A percentile compares a stretch with the other conserved stretches of the same genome.
phyloP scores from a whole-genome alignment of 176 grass and related monocot genomes.

The Poa annua region DNA sequence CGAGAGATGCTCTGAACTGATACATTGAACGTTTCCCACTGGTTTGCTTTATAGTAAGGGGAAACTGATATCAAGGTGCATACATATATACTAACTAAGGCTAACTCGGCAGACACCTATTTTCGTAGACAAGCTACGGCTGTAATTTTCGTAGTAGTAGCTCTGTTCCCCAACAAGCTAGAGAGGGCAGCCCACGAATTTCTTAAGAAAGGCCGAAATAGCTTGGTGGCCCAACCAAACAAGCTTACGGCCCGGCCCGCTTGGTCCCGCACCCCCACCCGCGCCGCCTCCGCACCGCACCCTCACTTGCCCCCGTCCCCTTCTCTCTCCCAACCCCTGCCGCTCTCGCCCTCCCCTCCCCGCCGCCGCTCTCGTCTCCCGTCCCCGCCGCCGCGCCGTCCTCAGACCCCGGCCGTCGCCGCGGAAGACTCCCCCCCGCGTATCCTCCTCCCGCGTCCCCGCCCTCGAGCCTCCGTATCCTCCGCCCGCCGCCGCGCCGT shows the following conservation, averaged over 20 bases:
- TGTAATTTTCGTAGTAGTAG: no score
- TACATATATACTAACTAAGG: no score
- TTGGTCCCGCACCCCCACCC: neutral
- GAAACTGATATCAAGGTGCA: neutral
- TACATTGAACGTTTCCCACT: neutral
- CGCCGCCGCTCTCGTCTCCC: neutral
- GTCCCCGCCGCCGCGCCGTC: neutral
- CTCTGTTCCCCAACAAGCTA: no score
- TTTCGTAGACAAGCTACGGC: no score
- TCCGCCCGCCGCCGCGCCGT: neutral
- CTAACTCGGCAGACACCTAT: no score
- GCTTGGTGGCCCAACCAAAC: no score
- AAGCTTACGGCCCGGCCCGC: no score
- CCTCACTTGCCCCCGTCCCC: constrained; percentile 22
- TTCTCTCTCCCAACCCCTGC: constrained; percentile 2
- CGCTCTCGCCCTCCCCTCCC: neutral
- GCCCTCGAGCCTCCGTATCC: neutral
- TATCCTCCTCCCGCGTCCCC: neutral
- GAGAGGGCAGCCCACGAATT: no score
- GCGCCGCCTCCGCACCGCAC: constrained; percentile 13
- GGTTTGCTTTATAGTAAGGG: neutral
- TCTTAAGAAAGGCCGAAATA: no score
- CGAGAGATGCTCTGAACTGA: neutral
- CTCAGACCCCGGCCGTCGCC: neutral
- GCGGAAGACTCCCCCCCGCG: no score